Evolutionary conservation across 2,329 filamentous ascomycete genomes (phyloP).

Genomic region (Xylariales sp.): DNA sequence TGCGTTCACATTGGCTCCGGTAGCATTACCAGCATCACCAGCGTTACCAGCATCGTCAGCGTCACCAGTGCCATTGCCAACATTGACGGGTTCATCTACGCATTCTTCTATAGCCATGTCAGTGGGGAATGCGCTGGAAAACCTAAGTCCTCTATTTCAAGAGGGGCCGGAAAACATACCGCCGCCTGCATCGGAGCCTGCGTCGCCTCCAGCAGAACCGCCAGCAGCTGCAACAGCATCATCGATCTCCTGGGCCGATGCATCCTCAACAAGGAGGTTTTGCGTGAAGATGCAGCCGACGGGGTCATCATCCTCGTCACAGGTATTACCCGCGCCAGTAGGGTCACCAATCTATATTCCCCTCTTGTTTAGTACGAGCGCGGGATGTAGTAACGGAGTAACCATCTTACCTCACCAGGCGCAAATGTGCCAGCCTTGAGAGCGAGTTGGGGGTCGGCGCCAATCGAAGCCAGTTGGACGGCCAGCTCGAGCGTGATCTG

Average conservation of each 20-base stretch:
- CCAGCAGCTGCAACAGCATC: constrained; percentile 58
- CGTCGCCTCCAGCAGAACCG: constrained; percentile 26
- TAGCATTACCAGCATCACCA: constrained; percentile 33
- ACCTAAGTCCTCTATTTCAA: not conserved
- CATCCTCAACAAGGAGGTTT: constrained; percentile 66
- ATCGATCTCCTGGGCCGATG: constrained; percentile 64
- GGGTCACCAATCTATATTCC: constrained; percentile 47
- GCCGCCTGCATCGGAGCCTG: constrained; percentile 16
- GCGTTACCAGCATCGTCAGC: constrained; percentile 24
- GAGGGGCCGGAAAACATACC: not conserved
- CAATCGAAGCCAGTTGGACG: constrained; percentile 68
- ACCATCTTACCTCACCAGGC: constrained; percentile 63
- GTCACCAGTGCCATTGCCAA: constrained; percentile 13
- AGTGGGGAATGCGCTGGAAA: not conserved
- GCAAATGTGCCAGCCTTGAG: constrained; percentile 72
- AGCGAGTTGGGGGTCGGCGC: constrained; percentile 71
- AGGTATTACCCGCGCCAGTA: constrained; percentile 63
- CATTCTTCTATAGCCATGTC: constrained; percentile 5
- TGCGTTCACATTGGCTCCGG: constrained; percentile 55
- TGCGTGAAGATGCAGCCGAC: constrained; percentile 67
- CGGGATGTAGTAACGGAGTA: constrained; percentile 39
- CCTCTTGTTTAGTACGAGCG: constrained; percentile 14
- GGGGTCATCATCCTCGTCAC: constrained; percentile 61
- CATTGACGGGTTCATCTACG: constrained; percentile 1
- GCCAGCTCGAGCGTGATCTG: constrained; percentile 69